Evolutionary conservation across 2,329 filamentous ascomycete genomes (phyloP).

Genomic region (Epichloe typhina): DNA sequence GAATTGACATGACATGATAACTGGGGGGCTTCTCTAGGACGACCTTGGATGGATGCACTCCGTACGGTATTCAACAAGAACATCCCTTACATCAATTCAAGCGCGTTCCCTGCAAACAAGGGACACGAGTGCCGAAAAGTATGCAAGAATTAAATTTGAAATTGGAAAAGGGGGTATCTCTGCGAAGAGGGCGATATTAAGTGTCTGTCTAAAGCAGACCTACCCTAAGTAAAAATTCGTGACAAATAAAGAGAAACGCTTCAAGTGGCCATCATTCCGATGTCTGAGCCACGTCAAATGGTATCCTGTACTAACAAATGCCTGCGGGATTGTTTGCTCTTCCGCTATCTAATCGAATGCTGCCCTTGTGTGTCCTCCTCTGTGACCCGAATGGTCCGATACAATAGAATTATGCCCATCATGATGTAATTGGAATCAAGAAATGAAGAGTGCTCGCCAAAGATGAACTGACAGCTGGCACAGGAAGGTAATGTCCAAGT

Average conservation of each 20-base stretch:
- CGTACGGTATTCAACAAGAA: too few species aligned
- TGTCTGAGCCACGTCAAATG: slow-evolving; percentile 5
- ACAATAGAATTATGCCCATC: not conserved
- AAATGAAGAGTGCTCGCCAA: not conserved
- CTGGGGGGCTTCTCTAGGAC: too few species aligned
- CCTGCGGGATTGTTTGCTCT: not conserved
- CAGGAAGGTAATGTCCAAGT: not conserved
- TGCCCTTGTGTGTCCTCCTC: not conserved
- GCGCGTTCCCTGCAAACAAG: not conserved
- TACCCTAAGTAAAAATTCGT: not conserved
- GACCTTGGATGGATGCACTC: too few species aligned
- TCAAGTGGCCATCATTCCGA: not conserved
- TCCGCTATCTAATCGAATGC: not conserved
- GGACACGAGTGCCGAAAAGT: not conserved
- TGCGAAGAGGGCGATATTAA: slow-evolving; percentile 1
- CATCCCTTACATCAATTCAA: too few species aligned
- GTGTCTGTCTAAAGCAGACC: slow-evolving; percentile 2
- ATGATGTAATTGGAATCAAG: not conserved
- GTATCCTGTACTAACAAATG: slow-evolving; percentile 4
- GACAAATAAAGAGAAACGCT: not conserved
- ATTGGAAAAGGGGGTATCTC: slow-evolving; percentile 1
- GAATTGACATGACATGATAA: too few species aligned
- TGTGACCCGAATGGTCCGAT: not conserved
- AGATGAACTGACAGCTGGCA: too few species aligned
- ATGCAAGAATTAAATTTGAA: not conserved